A percentile compares a stretch with the other conserved stretches of the same genome.
Evolutionary conservation across 2,329 filamentous ascomycete genomes (phyloP).

Genomic region (Apiospora arundinis): DNA sequence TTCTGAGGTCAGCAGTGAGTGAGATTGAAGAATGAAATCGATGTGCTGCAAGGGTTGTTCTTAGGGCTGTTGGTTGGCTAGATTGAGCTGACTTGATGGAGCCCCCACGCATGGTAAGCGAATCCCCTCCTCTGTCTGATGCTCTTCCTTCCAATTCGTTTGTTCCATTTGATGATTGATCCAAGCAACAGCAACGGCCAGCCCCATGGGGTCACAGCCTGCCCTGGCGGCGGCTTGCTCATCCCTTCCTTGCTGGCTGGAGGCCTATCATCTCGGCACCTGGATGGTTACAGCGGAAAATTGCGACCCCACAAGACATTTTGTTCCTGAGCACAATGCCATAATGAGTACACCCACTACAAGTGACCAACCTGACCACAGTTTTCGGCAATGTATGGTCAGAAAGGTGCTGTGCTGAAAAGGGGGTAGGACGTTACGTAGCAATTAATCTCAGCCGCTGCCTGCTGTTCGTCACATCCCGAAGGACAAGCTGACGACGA

Average conservation of each 20-base stretch:
- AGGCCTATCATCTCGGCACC: neutral
- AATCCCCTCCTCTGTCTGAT: neutral
- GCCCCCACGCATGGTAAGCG: constrained; percentile 4
- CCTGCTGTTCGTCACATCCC: neutral
- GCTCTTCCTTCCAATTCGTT: neutral
- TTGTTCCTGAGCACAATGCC: neutral
- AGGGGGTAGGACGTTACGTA: neutral
- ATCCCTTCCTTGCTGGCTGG: neutral
- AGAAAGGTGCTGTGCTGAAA: neutral
- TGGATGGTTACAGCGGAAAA: neutral
- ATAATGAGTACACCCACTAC: too few species aligned
- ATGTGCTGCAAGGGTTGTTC: neutral
- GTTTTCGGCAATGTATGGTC: neutral
- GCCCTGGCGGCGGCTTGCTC: neutral
- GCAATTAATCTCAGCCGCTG: neutral
- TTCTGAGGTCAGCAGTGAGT: neutral
- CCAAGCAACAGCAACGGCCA: neutral
- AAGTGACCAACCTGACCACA: too few species aligned
- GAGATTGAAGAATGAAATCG: neutral
- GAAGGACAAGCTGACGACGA: constrained; percentile 4
- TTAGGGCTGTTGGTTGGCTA: constrained; percentile 2
- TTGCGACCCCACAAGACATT: constrained; percentile 12
- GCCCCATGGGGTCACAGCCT: constrained; percentile 11
- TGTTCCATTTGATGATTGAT: neutral
- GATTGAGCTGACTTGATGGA: neutral